Evolutionary conservation across 495 filamentous ascomycete genomes (phyloP).

Genomic region (Trichoderma asperelloides): DNA sequence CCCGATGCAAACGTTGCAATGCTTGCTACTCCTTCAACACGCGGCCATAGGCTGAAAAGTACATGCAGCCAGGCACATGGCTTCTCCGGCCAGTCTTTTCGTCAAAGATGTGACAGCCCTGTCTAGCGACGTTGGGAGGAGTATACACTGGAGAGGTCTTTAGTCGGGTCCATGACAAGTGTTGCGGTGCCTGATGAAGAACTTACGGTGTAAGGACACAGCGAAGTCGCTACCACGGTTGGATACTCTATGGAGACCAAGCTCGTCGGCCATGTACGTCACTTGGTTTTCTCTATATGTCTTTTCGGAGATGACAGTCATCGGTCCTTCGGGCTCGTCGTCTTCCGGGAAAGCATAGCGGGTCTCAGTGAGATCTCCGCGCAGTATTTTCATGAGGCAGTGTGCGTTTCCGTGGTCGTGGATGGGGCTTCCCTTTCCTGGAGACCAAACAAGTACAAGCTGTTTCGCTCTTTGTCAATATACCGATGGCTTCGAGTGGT

Average conservation of each 20-base stretch:
- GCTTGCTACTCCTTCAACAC: constrained; percentile 19
- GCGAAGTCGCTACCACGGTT: constrained; percentile 69
- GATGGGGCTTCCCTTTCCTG: constrained; percentile 73
- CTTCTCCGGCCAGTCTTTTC: constrained; percentile 60
- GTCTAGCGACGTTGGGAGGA: constrained; percentile 72
- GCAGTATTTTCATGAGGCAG: constrained; percentile 64
- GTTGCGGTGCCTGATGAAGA: constrained; percentile 4
- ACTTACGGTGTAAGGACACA: constrained; percentile 75
- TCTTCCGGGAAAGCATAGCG: constrained; percentile 64
- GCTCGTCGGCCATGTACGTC: constrained; percentile 77
- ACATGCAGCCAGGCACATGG: constrained; percentile 58
- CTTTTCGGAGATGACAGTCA: constrained; percentile 43
- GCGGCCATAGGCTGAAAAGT: constrained; percentile 49
- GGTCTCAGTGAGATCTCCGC: constrained; percentile 69
- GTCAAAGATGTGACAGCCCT: constrained; percentile 68
- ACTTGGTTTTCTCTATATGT: constrained; percentile 55
- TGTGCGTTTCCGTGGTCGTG: constrained; percentile 86
- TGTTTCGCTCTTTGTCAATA: constrained; percentile 26
- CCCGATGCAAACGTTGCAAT: not conserved
- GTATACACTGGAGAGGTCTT: constrained; percentile 59
- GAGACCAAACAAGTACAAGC: constrained; percentile 88
- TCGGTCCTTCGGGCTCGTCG: constrained; percentile 39
- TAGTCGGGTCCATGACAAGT: not conserved
- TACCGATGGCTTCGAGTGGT: not conserved
- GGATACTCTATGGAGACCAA: constrained; percentile 74